Percentiles rank a stretch among this genome's conserved stretches.
Evolutionary conservation across 257 asterid species (phyloP).

Genomic region (Leptodermis oblonga): DNA sequence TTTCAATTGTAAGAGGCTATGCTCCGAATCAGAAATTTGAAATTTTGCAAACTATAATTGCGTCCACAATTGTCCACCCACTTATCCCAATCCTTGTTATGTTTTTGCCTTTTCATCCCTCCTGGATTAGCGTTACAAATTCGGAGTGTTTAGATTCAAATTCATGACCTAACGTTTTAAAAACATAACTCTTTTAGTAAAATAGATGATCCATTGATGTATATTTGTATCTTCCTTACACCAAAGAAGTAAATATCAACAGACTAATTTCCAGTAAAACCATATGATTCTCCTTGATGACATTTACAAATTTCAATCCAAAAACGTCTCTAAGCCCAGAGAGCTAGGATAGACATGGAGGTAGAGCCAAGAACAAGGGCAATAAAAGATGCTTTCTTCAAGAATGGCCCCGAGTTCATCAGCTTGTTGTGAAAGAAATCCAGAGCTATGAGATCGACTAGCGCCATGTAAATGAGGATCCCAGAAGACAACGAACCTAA

Average conservation of each 20-base stretch:
- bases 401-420: constrained; percentile 26
- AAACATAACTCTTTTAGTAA: too few species aligned
- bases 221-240: too few species aligned
- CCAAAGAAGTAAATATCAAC: neutral
- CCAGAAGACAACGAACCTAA: constrained; percentile 42
- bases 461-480: constrained; percentile 37
- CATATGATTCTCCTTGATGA: neutral
- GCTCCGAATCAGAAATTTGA: too few species aligned
- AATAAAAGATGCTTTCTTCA: constrained; percentile 36
- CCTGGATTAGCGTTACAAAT: neutral
- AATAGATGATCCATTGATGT: too few species aligned
- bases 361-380: constrained; percentile 41
- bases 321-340: constrained; percentile 36
- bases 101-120: neutral
- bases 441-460: constrained; percentile 43
- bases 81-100: neutral
- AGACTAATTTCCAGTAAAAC: neutral
- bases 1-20: too few species aligned
- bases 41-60: too few species aligned
- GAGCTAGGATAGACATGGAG: constrained; percentile 41
- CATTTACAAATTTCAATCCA: neutral
- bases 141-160: neutral
- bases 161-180: too few species aligned
- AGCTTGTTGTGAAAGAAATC: constrained; percentile 43
- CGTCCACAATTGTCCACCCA: neutral